Percentiles rank a stretch among this genome's conserved stretches.
Evolutionary conservation across 2,329 filamentous ascomycete species (phyloP).

Genomic region (Macrophomina phaseolina): DNA sequence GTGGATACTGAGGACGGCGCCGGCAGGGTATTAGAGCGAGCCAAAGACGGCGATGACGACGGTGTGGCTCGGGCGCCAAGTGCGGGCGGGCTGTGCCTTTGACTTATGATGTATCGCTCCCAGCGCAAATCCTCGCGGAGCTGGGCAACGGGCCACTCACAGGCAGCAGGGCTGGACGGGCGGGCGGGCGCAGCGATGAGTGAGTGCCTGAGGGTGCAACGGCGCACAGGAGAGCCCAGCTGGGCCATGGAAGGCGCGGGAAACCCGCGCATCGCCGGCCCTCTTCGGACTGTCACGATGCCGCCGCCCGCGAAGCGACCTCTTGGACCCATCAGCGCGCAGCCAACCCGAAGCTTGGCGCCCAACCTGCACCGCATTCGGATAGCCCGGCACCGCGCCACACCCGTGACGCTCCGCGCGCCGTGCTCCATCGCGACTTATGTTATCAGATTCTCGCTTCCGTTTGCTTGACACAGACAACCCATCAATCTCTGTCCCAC

Average conservation of each 20-base stretch:
- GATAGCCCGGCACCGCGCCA: neutral
- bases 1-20: slow-evolving; percentile 21
- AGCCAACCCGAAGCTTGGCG: neutral
- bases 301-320: slow-evolving; percentile 13
- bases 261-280: neutral
- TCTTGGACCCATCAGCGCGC: neutral
- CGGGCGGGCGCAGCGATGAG: neutral
- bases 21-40: slow-evolving; percentile 21
- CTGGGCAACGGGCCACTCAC: slow-evolving; percentile 3
- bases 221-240: neutral
- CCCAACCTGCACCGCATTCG: slow-evolving; percentile 4
- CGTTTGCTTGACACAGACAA: slow-evolving; percentile 28
- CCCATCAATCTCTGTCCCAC: slow-evolving; percentile 14
- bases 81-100: slow-evolving; percentile 18
- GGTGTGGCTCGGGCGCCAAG: slow-evolving; percentile 16
- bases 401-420: neutral
- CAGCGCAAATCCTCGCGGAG: slow-evolving; percentile 12
- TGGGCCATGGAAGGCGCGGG: neutral
- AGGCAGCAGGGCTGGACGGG: slow-evolving; percentile 6
- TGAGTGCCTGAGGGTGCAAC: neutral
- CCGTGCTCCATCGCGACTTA: slow-evolving; percentile 13
- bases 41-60: slow-evolving; percentile 24
- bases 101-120: slow-evolving; percentile 5
- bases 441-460: slow-evolving; percentile 26
- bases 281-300: neutral